A percentile compares a stretch with the other conserved stretches of the same genome.
phyloP scores from a whole-genome alignment of 441 rosid species.

The Capsella rubella region DNA sequence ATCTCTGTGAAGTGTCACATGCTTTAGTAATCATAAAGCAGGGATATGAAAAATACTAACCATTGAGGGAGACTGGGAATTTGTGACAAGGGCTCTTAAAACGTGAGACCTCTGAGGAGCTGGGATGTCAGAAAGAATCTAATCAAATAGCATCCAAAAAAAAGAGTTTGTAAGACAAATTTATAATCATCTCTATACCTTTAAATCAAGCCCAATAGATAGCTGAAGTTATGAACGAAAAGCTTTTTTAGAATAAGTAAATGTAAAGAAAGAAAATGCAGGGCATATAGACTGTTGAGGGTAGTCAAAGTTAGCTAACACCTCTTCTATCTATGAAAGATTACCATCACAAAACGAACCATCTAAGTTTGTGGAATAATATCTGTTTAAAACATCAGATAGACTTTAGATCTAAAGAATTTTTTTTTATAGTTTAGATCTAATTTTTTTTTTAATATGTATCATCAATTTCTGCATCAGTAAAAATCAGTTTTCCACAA shows the following conservation, averaged over 20 bases:
- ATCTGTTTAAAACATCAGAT: not conserved
- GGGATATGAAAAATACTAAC: constrained; percentile 50
- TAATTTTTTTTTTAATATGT: not conserved
- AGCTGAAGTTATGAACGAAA: constrained; percentile 1
- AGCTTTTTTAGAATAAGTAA: not conserved
- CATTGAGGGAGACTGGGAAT: constrained; percentile 78
- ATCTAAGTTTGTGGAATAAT: not conserved
- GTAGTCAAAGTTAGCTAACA: not conserved
- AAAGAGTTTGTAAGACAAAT: constrained; percentile 21
- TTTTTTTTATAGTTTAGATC: not conserved
- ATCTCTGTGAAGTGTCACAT: constrained; percentile 12
- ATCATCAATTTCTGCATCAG: constrained; percentile 15
- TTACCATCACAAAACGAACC: not conserved
- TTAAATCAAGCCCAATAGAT: constrained; percentile 6
- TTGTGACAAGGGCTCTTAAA: constrained; percentile 62
- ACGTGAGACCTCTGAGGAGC: constrained; percentile 61
- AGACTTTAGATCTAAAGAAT: not conserved
- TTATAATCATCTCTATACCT: not conserved
- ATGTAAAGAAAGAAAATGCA: constrained; percentile 3
- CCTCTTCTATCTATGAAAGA: constrained; percentile 1
- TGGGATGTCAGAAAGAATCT: constrained; percentile 86
- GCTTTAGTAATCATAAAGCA: constrained; percentile 15
- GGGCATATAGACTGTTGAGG: constrained; percentile 14
- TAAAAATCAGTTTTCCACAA: not conserved
- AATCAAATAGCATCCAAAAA: constrained; percentile 36